Evolutionary conservation across 495 filamentous ascomycete genomes (phyloP).

Genomic region (Aspergillus steynii): DNA sequence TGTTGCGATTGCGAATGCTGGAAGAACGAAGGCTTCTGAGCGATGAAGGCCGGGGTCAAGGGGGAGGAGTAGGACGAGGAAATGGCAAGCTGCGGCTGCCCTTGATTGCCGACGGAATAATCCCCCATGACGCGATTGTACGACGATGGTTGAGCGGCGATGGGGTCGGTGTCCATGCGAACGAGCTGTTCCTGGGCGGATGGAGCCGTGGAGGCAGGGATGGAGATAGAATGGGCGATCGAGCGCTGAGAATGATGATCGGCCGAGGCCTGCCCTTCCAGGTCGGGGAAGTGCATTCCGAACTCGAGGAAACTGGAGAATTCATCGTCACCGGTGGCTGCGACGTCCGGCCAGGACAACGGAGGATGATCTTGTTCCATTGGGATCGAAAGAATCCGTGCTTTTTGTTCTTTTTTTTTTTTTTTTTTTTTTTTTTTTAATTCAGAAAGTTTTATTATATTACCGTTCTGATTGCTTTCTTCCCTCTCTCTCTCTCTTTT

Average conservation of each 20-base stretch:
- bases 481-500: background rate
- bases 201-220: constrained; percentile 33
- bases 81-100: constrained; percentile 26
- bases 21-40: constrained; percentile 35
- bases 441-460: background rate
- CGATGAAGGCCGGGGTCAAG: constrained; percentile 41
- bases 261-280: constrained; percentile 44
- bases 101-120: constrained; percentile 35
- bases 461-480: background rate
- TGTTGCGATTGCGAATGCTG: constrained; percentile 54
- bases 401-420: background rate
- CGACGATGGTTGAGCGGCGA: constrained; percentile 28
- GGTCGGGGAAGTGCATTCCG: constrained; percentile 49
- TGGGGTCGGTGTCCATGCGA: constrained; percentile 29
- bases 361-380: constrained; percentile 45
- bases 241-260: constrained; percentile 35
- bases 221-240: constrained; percentile 31
- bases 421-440: constrained; percentile 5
- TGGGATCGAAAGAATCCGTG: constrained; percentile 1
- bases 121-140: constrained; percentile 38
- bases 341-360: constrained; percentile 45
- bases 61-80: constrained; percentile 32
- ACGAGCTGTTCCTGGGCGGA: constrained; percentile 24
- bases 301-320: constrained; percentile 57
- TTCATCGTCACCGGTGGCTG: constrained; percentile 44